Conservation (phyloP, 2,329 filamentous ascomycete genomes). For the Trichocomaceae sp. region DNA sequence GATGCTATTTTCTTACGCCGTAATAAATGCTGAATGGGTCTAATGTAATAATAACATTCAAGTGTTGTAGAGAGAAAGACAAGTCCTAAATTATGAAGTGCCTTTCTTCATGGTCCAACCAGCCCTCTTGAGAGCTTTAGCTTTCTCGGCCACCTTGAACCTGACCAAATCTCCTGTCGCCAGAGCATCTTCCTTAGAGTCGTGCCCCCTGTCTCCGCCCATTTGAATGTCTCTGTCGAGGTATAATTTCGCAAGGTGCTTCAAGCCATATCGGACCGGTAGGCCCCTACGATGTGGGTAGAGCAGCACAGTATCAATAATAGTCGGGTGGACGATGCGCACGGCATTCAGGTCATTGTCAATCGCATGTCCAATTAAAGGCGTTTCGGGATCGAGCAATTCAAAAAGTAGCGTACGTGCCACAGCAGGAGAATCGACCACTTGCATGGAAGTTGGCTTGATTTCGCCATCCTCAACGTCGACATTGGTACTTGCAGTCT, state of each 20-base stretch:
- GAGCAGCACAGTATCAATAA: conserved; percentile 79
- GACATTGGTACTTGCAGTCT: conserved; percentile 16
- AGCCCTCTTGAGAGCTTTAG: conserved; percentile 57
- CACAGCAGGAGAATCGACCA: conserved; percentile 66
- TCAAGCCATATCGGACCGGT: conserved; percentile 72
- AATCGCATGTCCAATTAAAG: conserved; percentile 84
- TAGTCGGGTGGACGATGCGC: conserved; percentile 73
- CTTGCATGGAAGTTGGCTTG: conserved; percentile 48
- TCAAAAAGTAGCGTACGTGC: conserved; percentile 74
- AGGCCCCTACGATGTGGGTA: conserved; percentile 73
- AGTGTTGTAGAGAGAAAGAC: background rate
- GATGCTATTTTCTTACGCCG: background rate
- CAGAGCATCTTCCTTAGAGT: conserved; percentile 84
- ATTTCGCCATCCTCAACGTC: conserved; percentile 17
- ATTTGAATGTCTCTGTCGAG: conserved; percentile 74
- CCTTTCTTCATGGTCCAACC: conserved; percentile 37
- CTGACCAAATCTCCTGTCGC: conserved; percentile 82
- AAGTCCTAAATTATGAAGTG: background rate
- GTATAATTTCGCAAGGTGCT: conserved; percentile 61
- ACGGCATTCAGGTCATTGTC: conserved; percentile 90
- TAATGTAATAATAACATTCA: background rate
- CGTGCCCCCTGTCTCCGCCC: conserved; percentile 63
- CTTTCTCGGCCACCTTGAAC: conserved; percentile 62
- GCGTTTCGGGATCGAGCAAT: conserved; percentile 67
- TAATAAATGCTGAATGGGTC: background rate